Base-by-base conservation (phyloP, 805 yeast species). In the Suhomyces tanzawaensis region DNA sequence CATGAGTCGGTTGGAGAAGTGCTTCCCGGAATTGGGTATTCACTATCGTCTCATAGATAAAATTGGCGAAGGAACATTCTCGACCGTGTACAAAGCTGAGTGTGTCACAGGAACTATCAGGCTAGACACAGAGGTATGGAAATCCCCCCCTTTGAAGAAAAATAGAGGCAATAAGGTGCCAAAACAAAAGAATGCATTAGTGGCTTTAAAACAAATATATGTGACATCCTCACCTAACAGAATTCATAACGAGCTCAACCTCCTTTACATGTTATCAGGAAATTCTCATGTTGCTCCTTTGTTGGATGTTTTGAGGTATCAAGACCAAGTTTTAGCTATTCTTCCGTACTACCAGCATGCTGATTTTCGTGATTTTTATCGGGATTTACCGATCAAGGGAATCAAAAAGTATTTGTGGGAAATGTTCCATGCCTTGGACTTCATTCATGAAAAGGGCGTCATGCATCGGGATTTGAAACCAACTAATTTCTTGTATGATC, bases 141-240 rank as follows among this genome's bases (percentile, higher is more conserved):
- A 64, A 41, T 64, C 72, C 4, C 75, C 75, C 6, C 74, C 74
- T 7, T 52, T 70, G 26, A 64, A 63, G 37, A 57, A 51, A 27
- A 37, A 43, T 6, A 43, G 34, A 23, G 49, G 55, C 3, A 49
- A 57, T 4, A 43, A 37, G 26, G 50, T 57, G 3, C 29, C 41
- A 15, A 57, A 55, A 18, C 48, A 50, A 41, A 67, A 60, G 46
- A 69, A 57, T 48, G 71, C 70, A 31, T 58, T 70, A 36, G 98
- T 93, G 40, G 99, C 99, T 2, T 69, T 93, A 48, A 93, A 93
- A 58, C 79, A 93, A 53, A 88, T 93, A 32, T 90, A 91, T 59
- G 98, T 90, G 15, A 93, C 99, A 0, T 86, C 96, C 1, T 88
- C 97, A 6, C 97, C 98, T 0, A 82, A 79, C 45, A 75, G 99